Conservation (phyloP, 495 filamentous ascomycete species). For the Podospora pseudoanserina region DNA sequence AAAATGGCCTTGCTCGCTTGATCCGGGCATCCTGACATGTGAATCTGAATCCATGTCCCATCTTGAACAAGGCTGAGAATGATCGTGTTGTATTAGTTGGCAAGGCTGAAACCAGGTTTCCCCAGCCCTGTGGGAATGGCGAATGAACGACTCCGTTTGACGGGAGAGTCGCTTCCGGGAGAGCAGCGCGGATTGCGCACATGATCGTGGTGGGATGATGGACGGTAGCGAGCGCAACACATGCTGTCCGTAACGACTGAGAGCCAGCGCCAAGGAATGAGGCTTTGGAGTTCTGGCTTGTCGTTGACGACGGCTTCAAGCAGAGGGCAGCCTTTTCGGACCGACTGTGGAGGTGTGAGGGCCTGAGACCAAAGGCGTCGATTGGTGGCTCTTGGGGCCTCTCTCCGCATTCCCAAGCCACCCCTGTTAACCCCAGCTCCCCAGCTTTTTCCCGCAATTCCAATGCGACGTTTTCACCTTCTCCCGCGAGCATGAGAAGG, state of each 20-base stretch:
- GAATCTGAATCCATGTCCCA: neutral
- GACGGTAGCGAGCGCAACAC: neutral
- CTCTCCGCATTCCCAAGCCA: conserved; percentile 32
- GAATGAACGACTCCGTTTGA: neutral
- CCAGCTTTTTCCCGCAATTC: conserved; percentile 21
- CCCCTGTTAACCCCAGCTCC: conserved; percentile 11
- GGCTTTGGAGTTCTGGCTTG: conserved; percentile 8
- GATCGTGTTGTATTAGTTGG: neutral
- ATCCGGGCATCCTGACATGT: neutral
- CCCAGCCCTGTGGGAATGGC: neutral
- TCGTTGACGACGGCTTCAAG: neutral
- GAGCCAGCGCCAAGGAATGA: conserved; percentile 19
- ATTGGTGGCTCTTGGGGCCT: conserved; percentile 7
- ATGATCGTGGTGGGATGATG: neutral
- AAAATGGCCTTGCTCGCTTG: neutral
- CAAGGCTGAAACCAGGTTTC: neutral
- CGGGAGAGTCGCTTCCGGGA: neutral
- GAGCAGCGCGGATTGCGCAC: neutral
- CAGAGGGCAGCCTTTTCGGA: conserved; percentile 32
- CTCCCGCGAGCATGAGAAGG: no score
- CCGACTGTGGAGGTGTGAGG: conserved; percentile 27
- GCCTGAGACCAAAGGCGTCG: conserved; percentile 27
- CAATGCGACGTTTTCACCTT: conserved; percentile 16
- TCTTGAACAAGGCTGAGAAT: neutral
- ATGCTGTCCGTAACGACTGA: conserved; percentile 8